These are phyloP conservation scores for Arabis alpina DNA, from an alignment of 345 rosid species.

Conservation along the genomic window DNA sequence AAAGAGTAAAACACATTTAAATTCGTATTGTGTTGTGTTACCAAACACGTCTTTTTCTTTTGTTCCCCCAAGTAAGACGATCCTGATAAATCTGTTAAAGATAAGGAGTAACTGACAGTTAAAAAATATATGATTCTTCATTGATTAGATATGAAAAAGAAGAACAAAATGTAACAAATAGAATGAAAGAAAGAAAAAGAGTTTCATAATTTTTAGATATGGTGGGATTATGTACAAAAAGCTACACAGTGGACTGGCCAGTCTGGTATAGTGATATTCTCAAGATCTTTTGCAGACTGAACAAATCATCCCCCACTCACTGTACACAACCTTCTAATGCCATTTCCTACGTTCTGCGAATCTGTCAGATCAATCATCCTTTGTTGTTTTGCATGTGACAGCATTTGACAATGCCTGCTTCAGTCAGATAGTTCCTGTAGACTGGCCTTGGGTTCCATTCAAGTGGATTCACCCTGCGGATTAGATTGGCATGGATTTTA, in stretches of 20 bases:
- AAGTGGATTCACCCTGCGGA: background rate
- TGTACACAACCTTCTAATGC: conserved; percentile 8
- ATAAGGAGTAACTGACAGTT: background rate
- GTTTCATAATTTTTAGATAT: background rate
- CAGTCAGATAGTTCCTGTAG: background rate
- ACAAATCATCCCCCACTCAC: conserved; percentile 2
- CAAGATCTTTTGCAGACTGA: conserved; percentile 21
- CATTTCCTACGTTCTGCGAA: conserved; percentile 4
- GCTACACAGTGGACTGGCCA: conserved; percentile 23
- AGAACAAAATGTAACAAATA: conserved; percentile 17
- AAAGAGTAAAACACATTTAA: background rate
- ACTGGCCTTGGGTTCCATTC: background rate
- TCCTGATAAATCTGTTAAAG: background rate
- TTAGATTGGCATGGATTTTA: background rate
- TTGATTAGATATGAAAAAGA: background rate
- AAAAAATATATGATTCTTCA: conserved; percentile 29
- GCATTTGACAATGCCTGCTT: too few relatives aligned
- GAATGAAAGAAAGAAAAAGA: conserved; percentile 6
- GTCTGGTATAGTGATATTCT: conserved; percentile 24
- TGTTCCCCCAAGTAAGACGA: background rate
- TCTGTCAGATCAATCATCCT: background rate
- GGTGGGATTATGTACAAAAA: conserved; percentile 29
- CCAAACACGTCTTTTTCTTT: background rate
- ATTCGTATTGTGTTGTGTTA: background rate
- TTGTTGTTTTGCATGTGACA: too few relatives aligned